Evolutionary conservation across 2,329 filamentous ascomycete genomes (phyloP), one percentile per base, ranked within the genome.

Genomic region (Sordariomycetes sp.): DNA sequence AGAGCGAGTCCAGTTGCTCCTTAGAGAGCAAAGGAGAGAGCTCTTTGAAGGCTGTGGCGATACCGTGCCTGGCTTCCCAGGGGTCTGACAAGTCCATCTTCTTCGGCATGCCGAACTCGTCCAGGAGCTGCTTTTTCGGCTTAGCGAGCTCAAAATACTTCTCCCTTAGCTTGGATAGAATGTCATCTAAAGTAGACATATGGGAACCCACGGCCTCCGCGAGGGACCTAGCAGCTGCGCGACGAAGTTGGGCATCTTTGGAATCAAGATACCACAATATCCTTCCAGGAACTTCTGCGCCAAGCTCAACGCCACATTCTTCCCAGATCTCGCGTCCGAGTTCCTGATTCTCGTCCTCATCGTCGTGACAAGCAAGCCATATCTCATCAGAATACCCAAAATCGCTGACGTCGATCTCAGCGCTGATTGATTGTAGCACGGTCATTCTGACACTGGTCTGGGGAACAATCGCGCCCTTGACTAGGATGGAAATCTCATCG

Each of bases 21-120:
- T 74, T 72, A 20, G 77, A 72, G 48, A 96, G 81, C 8, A 77
- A 63, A 6, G 72, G 62, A 3, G 85, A 78, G 43, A 98, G 72
- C 46, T 92, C 83, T 55, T 79, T 86, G 61, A 94, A 93, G 3
- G 87, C 81, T 16, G 87, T 70, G 8, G 86, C 90, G 47, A 95
- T 81, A 35, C 92, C 92, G 49, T 94, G 88, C 44, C 93, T 75
- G 10, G 77, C 75, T 55, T 95, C 87, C 90, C 90, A 98, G 3
- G 82, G 83, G 58, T 98, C 92, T 5, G 82, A 74, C 9, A 87
- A 66, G 44, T 96, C 86, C 51, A 82, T 79, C 61, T 94, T 96
- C 49, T 79, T 82, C 4, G 86, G 84, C 84, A 98, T 94, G 35
- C 93, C 92, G 52, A 86, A 96, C 42, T 90, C 82, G 52, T 98